phyloP scores from a whole-genome alignment of 768 basidiomycete genomes.

The Lactarius vividus region DNA sequence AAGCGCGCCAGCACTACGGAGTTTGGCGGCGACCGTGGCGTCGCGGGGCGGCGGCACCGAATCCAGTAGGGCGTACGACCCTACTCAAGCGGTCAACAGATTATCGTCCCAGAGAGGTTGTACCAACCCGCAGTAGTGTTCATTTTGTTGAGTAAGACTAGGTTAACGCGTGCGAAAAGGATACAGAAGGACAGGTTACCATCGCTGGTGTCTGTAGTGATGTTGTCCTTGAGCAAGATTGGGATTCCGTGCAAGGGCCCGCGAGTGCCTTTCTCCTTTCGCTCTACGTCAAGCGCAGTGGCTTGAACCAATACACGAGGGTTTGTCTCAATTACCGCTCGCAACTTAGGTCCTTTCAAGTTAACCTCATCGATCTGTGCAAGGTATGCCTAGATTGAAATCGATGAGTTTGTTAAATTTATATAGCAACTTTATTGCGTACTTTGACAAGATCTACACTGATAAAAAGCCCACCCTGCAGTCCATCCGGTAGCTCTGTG shows the following conservation, averaged over 20 bases:
- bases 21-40: slow-evolving; percentile 33
- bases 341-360: slow-evolving; percentile 51
- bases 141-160: slow-evolving; percentile 31
- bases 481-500: slow-evolving; percentile 50
- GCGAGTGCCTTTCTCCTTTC: slow-evolving; percentile 42
- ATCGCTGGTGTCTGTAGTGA: slow-evolving; percentile 36
- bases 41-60: slow-evolving; percentile 37
- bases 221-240: slow-evolving; percentile 48
- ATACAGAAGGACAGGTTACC: slow-evolving; percentile 23
- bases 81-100: slow-evolving; percentile 16
- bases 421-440: slow-evolving; percentile 2
- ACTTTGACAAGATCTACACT: slow-evolving; percentile 65
- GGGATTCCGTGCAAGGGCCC: slow-evolving; percentile 55
- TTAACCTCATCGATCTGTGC: slow-evolving; percentile 69
- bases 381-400: slow-evolving; percentile 54
- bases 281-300: slow-evolving; percentile 46
- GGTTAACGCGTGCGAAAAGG: background rate
- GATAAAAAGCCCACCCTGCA: slow-evolving; percentile 49
- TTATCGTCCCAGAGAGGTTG: background rate
- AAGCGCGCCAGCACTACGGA: slow-evolving; percentile 39
- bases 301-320: slow-evolving; percentile 52
- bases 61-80: slow-evolving; percentile 36
- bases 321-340: slow-evolving; percentile 58
- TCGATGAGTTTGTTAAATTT: background rate
- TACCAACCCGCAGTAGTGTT: slow-evolving; percentile 37